phyloP scores from a whole-genome alignment of 1,284 basidiomycete species.

The Termitomyces sp. region DNA sequence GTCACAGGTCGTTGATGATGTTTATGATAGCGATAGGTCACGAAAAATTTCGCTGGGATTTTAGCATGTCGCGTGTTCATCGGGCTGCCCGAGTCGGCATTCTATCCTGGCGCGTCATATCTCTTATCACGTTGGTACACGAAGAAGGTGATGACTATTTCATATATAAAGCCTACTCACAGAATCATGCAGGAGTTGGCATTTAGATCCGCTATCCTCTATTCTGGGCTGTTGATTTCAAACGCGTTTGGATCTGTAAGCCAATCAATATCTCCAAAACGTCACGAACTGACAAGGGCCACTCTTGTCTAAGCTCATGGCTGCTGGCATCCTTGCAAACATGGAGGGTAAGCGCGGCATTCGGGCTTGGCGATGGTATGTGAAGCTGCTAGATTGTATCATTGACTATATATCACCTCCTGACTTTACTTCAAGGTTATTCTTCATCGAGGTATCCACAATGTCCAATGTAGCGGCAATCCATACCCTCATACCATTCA shows the following conservation, averaged over 20 bases:
- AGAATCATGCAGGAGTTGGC: slow-evolving; percentile 45
- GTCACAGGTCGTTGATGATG: background rate
- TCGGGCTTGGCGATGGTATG: slow-evolving; percentile 66
- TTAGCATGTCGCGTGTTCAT: slow-evolving; percentile 57
- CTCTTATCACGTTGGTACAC: slow-evolving; percentile 65
- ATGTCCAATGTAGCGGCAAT: background rate
- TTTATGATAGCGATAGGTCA: slow-evolving; percentile 33
- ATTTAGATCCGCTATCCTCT: slow-evolving; percentile 67
- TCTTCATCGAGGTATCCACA: slow-evolving; percentile 52
- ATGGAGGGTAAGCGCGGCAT: slow-evolving; percentile 69
- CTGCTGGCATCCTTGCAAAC: slow-evolving; percentile 62
- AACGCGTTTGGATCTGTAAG: slow-evolving; percentile 73
- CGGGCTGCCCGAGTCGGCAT: slow-evolving; percentile 62
- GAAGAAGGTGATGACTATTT: slow-evolving; percentile 36
- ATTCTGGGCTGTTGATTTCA: slow-evolving; percentile 63
- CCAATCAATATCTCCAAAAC: background rate
- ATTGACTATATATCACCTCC: background rate
- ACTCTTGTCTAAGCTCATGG: slow-evolving; percentile 44
- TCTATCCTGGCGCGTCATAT: slow-evolving; percentile 61
- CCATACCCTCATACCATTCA: background rate
- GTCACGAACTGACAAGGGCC: background rate
- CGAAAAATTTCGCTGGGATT: slow-evolving; percentile 52
- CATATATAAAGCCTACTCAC: background rate
- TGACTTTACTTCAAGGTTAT: slow-evolving; percentile 38
- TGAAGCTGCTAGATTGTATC: background rate